Conservation (phyloP, 1,284 basidiomycete species). For the Testicularia cyperi region DNA sequence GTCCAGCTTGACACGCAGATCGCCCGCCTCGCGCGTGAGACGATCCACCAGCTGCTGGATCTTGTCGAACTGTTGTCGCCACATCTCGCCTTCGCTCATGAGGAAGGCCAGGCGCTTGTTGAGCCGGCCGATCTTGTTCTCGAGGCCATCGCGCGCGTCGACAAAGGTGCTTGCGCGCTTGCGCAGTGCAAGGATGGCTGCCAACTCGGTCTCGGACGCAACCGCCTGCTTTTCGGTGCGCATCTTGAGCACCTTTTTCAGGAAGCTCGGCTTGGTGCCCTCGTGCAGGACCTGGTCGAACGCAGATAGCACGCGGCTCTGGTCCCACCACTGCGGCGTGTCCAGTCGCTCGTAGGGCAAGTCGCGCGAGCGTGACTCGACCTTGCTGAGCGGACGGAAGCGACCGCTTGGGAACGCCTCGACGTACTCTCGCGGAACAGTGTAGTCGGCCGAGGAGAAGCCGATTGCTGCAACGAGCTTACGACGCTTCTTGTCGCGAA, state of each 20-base stretch:
- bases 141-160: slow-evolving; percentile 70
- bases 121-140: slow-evolving; percentile 71
- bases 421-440: slow-evolving; percentile 72
- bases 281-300: slow-evolving; percentile 72
- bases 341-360: slow-evolving; percentile 77
- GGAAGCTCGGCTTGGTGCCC: slow-evolving; percentile 38
- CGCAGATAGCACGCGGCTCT: slow-evolving; percentile 79
- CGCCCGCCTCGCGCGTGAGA: slow-evolving; percentile 75
- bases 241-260: slow-evolving; percentile 44
- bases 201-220: slow-evolving; percentile 44
- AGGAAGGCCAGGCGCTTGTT: slow-evolving; percentile 77
- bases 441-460: slow-evolving; percentile 41
- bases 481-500: slow-evolving; percentile 79
- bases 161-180: slow-evolving; percentile 87
- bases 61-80: slow-evolving; percentile 85
- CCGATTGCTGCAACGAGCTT: slow-evolving; percentile 64
- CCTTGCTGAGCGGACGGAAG: slow-evolving; percentile 64
- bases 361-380: slow-evolving; percentile 81
- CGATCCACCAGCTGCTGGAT: slow-evolving; percentile 85
- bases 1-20: slow-evolving; percentile 77
- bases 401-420: slow-evolving; percentile 86
- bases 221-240: slow-evolving; percentile 32
- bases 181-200: slow-evolving; percentile 46
- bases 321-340: slow-evolving; percentile 88
- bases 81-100: slow-evolving; percentile 84